A percentile compares a stretch with the other conserved stretches of the same genome.
phyloP scores from a whole-genome alignment of 805 yeast species.

The Schizosaccharomyces japonicus region DNA sequence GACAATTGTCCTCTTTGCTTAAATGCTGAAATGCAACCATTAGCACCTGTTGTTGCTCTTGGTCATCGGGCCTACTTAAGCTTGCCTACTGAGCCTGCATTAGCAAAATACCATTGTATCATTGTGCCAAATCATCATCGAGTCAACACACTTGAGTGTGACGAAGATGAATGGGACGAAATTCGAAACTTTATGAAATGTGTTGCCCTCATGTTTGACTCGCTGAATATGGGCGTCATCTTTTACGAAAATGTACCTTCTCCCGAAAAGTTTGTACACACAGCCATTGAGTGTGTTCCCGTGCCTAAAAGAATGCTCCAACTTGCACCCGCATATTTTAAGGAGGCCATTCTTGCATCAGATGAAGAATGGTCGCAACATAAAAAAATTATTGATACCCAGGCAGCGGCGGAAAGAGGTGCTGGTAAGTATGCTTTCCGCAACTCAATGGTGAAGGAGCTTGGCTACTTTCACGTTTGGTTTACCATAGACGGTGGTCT shows the following conservation, averaged over 20 bases:
- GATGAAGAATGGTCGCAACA: slow-evolving; percentile 21
- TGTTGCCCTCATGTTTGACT: slow-evolving; percentile 20
- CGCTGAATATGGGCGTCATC: slow-evolving; percentile 18
- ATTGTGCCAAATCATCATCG: slow-evolving; percentile 24
- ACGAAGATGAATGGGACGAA: slow-evolving; percentile 24
- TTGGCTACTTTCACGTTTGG: slow-evolving; percentile 28
- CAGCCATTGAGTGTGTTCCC: slow-evolving; percentile 23
- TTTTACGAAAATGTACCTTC: slow-evolving; percentile 24
- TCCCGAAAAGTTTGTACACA: slow-evolving; percentile 16
- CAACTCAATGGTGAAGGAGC: slow-evolving; percentile 16
- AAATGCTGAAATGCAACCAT: slow-evolving; percentile 12
- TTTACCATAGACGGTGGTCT: slow-evolving; percentile 23
- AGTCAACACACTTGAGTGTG: slow-evolving; percentile 20
- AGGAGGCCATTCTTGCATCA: slow-evolving; percentile 19
- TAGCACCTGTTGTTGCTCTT: slow-evolving; percentile 18
- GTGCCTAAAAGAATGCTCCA: slow-evolving; percentile 17
- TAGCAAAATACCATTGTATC: slow-evolving; percentile 17
- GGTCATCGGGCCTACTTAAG: slow-evolving; percentile 20
- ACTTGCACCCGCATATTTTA: slow-evolving; percentile 21
- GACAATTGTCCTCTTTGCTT: slow-evolving; percentile 20
- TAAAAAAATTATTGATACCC: slow-evolving; percentile 21
- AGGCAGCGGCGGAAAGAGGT: slow-evolving; percentile 12
- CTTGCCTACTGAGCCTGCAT: slow-evolving; percentile 21
- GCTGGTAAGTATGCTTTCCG: slow-evolving; percentile 12
- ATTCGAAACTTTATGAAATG: slow-evolving; percentile 22